Evolutionary conservation across 2,329 filamentous ascomycete species (phyloP).

Genomic region (Nemania serpens): DNA sequence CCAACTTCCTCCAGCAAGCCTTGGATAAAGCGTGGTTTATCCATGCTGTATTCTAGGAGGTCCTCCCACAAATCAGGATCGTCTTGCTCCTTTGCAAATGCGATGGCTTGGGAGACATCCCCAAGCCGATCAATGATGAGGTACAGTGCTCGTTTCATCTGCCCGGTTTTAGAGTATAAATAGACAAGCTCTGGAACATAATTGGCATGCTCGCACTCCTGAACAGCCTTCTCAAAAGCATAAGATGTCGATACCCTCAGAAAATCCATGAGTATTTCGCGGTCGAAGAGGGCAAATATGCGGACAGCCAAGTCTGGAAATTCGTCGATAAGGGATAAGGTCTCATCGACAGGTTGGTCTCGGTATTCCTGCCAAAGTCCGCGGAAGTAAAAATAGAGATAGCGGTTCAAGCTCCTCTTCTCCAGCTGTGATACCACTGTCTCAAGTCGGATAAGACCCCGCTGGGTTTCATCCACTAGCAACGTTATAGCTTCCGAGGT

Average conservation of each 20-base stretch:
- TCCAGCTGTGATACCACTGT: conserved; percentile 80
- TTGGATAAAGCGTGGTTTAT: conserved; percentile 93
- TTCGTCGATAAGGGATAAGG: conserved; percentile 74
- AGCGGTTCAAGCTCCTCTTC: conserved; percentile 68
- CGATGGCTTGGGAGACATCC: conserved; percentile 90
- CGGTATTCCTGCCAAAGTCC: conserved; percentile 77
- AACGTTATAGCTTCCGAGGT: conserved; percentile 84
- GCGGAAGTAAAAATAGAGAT: conserved; percentile 90
- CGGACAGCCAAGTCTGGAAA: conserved; percentile 87
- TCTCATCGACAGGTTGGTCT: conserved; percentile 63
- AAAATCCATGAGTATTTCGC: conserved; percentile 81
- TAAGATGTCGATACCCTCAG: conserved; percentile 84
- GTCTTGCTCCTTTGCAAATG: conserved; percentile 91
- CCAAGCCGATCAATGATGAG: conserved; percentile 93
- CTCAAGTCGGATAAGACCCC: conserved; percentile 79
- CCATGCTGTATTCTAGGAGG: conserved; percentile 93
- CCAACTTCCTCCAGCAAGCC: conserved; percentile 92
- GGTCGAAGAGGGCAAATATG: conserved; percentile 84
- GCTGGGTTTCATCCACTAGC: conserved; percentile 87
- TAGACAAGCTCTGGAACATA: conserved; percentile 95
- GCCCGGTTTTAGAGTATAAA: conserved; percentile 90
- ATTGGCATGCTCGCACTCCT: conserved; percentile 78
- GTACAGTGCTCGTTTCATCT: conserved; percentile 88
- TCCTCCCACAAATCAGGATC: conserved; percentile 95
- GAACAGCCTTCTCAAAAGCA: conserved; percentile 77